phyloP scores from a whole-genome alignment of 495 filamentous ascomycete genomes.

The Haplographium delicatum region DNA sequence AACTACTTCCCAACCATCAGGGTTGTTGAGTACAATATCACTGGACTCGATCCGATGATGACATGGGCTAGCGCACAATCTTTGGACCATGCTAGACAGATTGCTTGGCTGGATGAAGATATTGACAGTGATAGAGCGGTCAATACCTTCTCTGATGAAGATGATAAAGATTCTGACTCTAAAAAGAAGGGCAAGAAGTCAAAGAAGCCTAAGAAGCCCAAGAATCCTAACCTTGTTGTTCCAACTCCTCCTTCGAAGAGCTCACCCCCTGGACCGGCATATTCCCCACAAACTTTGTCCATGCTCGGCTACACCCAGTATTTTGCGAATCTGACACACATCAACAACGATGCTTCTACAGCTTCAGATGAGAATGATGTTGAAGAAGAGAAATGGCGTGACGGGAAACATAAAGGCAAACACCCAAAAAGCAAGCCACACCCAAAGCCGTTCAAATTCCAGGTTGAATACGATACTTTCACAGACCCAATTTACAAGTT shows the following conservation, averaged over 20 bases:
- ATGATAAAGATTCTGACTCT: constrained; percentile 18
- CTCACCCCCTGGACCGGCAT: constrained; percentile 80
- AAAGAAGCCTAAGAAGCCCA: constrained; percentile 50
- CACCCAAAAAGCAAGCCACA: constrained; percentile 41
- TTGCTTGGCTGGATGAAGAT: constrained; percentile 13
- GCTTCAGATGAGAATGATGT: constrained; percentile 14
- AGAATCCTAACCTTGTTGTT: constrained; percentile 56
- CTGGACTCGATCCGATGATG: constrained; percentile 56
- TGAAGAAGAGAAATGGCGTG: constrained; percentile 35
- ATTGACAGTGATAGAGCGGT: background rate
- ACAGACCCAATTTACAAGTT: constrained; percentile 70
- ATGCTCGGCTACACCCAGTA: constrained; percentile 81
- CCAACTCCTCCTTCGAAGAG: constrained; percentile 69
- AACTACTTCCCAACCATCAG: constrained; percentile 88
- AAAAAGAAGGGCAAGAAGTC: constrained; percentile 41
- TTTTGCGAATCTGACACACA: constrained; percentile 82
- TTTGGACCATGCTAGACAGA: background rate
- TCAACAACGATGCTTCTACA: constrained; percentile 60
- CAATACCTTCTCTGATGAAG: constrained; percentile 4
- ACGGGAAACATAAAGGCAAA: constrained; percentile 55
- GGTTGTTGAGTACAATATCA: constrained; percentile 89
- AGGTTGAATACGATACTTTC: constrained; percentile 82
- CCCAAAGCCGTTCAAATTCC: constrained; percentile 62
- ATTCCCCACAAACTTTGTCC: constrained; percentile 78
- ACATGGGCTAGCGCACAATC: constrained; percentile 37